These are phyloP conservation scores for Copromyces sp. DNA, from an alignment of 495 filamentous ascomycete species.

Conservation along the genomic window DNA sequence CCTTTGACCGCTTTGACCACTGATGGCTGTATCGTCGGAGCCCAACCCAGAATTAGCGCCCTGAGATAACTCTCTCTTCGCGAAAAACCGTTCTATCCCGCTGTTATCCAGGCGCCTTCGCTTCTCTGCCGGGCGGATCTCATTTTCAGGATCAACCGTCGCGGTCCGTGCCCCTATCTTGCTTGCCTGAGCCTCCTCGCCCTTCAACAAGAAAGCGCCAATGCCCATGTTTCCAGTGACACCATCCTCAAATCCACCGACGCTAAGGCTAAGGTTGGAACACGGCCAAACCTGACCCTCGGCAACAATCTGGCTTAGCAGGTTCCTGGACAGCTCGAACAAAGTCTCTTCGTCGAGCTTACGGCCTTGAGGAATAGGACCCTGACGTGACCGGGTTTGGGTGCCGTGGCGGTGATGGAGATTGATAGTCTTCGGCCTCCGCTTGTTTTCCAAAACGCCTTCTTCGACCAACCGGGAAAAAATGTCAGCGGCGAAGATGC, in stretches of 20 bases:
- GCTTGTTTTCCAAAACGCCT: constrained; percentile 79
- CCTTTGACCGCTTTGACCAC: constrained; percentile 13
- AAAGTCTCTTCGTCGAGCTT: constrained; percentile 61
- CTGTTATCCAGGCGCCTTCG: constrained; percentile 40
- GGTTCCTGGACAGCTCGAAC: constrained; percentile 62
- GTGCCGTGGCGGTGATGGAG: constrained; percentile 65
- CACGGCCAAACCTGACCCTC: constrained; percentile 85
- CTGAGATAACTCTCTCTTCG: constrained; percentile 22
- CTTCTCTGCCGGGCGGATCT: constrained; percentile 36
- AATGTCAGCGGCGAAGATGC: constrained; percentile 89
- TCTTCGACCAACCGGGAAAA: constrained; percentile 84
- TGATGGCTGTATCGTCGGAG: constrained; percentile 16
- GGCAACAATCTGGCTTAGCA: constrained; percentile 64
- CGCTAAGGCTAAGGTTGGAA: constrained; percentile 68
- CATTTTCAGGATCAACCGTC: constrained; percentile 15
- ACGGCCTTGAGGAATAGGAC: constrained; percentile 67
- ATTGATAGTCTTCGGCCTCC: constrained; percentile 74
- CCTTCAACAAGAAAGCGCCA: constrained; percentile 69
- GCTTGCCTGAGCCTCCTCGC: constrained; percentile 54
- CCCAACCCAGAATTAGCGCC: constrained; percentile 18
- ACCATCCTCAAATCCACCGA: constrained; percentile 85
- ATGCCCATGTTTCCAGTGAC: constrained; percentile 77
- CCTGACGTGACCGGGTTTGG: constrained; percentile 61
- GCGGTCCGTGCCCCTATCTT: constrained; percentile 16
- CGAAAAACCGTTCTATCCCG: constrained; percentile 51